These are phyloP conservation scores for Chiua virens DNA, from an alignment of 768 basidiomycete species.

Conservation along the genomic window DNA sequence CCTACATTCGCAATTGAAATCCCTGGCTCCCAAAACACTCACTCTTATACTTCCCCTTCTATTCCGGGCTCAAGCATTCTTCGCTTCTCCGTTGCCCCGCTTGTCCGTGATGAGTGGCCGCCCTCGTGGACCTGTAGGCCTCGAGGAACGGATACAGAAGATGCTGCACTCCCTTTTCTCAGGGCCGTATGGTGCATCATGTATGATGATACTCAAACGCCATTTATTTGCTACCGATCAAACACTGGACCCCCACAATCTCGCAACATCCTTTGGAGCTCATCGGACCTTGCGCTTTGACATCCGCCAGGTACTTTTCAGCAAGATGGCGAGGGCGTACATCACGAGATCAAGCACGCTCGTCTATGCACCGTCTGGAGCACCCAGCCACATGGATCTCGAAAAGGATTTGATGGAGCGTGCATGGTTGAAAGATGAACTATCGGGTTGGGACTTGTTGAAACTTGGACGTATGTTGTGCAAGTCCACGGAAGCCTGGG, in stretches of 20 bases:
- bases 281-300: slow-evolving; percentile 61
- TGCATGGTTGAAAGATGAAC: slow-evolving; percentile 71
- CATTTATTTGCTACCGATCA: slow-evolving; percentile 47
- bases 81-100: slow-evolving; percentile 64
- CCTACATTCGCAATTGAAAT: slow-evolving; percentile 59
- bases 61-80: slow-evolving; percentile 69
- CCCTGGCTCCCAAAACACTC: slow-evolving; percentile 54
- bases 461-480: slow-evolving; percentile 55
- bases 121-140: slow-evolving; percentile 28
- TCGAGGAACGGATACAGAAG: slow-evolving; percentile 59
- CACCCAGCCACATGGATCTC: slow-evolving; percentile 57
- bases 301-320: slow-evolving; percentile 59
- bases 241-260: slow-evolving; percentile 22
- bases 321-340: slow-evolving; percentile 65
- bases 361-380: slow-evolving; percentile 59
- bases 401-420: slow-evolving; percentile 66
- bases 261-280: slow-evolving; percentile 53
- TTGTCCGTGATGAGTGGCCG: slow-evolving; percentile 51
- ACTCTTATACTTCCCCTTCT: slow-evolving; percentile 63
- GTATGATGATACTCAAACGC: slow-evolving; percentile 60
- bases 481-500: slow-evolving; percentile 61
- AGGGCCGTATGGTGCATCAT: slow-evolving; percentile 65
- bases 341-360: slow-evolving; percentile 54
- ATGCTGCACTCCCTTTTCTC: slow-evolving; percentile 55
- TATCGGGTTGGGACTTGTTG: slow-evolving; percentile 65